Evolutionary conservation across 371 early-diverging fungal genomes (phyloP).

Genomic region (Mucor velutinosus): DNA sequence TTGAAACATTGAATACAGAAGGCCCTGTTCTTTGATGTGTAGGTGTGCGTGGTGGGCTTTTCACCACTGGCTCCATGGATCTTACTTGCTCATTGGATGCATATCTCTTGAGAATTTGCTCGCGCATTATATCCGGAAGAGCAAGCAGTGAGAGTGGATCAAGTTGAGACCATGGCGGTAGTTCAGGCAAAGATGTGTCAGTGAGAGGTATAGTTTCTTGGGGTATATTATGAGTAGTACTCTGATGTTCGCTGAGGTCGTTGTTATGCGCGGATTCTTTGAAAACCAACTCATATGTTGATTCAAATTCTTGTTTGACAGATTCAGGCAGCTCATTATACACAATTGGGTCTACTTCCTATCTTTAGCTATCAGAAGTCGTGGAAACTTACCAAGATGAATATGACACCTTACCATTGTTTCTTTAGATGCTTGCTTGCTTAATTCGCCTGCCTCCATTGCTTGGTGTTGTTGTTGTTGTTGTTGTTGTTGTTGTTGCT

Average conservation of each 20-base stretch:
- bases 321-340: conserved; percentile 29
- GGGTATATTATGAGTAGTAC: neutral
- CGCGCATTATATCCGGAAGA: conserved; percentile 42
- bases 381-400: neutral
- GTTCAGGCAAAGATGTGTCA: conserved; percentile 20
- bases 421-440: neutral
- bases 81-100: neutral
- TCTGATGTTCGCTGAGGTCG: neutral
- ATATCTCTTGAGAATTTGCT: conserved; percentile 35
- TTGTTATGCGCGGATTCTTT: neutral
- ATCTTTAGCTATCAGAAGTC: neutral
- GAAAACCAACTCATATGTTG: conserved; percentile 5
- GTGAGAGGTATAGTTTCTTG: neutral
- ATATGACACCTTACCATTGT: neutral
- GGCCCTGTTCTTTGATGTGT: neutral
- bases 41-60: neutral
- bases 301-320: conserved; percentile 27
- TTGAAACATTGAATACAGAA: neutral
- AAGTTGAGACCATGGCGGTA: conserved; percentile 61
- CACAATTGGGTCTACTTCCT: conserved; percentile 13
- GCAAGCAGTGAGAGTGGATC: conserved; percentile 48
- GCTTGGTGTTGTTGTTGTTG: neutral
- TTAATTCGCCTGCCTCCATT: neutral
- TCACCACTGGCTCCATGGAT: neutral
- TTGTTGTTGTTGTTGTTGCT: neutral